Conservation (phyloP, 176 grass and related monocot species). For the Paspalum notatum region DNA sequence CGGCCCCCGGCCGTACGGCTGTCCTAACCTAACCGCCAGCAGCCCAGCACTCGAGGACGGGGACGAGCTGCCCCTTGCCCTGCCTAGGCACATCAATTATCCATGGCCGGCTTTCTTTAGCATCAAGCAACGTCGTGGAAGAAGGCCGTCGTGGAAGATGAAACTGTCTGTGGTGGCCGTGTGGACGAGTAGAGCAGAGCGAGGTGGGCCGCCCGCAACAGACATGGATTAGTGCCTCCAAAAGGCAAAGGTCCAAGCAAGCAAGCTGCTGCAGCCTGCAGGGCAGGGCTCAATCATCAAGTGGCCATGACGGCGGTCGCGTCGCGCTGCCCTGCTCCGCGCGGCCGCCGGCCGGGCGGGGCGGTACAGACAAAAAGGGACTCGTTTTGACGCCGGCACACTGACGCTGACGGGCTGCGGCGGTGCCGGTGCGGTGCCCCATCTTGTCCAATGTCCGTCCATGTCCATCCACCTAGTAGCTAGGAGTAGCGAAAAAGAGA, state of each 20-base stretch:
- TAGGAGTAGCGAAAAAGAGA: no score
- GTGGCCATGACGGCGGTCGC: conserved; percentile 44
- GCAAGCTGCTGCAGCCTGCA: not conserved
- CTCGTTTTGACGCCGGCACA: conserved; percentile 18
- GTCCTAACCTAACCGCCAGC: conserved; percentile 5
- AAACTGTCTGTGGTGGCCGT: no score
- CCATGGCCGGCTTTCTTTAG: not conserved
- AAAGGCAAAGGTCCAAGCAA: not conserved
- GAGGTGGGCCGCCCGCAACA: no score
- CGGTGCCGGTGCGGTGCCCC: no score
- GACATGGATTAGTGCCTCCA: no score
- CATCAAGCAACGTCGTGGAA: not conserved
- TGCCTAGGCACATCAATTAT: conserved; percentile 5
- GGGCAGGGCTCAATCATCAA: conserved; percentile 21
- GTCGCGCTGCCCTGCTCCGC: not conserved
- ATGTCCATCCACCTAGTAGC: no score
- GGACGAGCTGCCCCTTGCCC: no score
- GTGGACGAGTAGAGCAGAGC: no score
- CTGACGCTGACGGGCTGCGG: no score
- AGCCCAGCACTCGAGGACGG: not conserved
- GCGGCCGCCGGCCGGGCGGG: no score
- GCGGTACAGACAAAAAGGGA: conserved; percentile 41
- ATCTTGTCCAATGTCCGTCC: no score
- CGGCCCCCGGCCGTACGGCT: not conserved
- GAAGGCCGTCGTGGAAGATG: not conserved